Conservation (phyloP, 805 yeast genomes). For the Sugiyamaella qingdaonensis region DNA sequence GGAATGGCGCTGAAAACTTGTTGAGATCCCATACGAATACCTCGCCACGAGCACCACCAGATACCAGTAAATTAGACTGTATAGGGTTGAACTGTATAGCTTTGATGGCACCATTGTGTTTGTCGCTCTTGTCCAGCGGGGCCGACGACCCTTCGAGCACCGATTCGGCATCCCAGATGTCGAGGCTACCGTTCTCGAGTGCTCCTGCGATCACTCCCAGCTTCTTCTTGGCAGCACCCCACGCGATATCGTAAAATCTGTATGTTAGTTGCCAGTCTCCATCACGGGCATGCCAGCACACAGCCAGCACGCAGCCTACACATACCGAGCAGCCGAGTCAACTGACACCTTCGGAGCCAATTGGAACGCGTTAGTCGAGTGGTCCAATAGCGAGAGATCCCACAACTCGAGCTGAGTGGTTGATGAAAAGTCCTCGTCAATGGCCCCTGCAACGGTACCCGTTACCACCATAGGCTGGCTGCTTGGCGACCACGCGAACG, state of each 20-base stretch:
- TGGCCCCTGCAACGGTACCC: constrained; percentile 95
- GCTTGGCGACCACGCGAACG: constrained; percentile 91
- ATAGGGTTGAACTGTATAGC: constrained; percentile 73
- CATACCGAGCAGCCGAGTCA: constrained; percentile 47
- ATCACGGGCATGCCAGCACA: constrained; percentile 11
- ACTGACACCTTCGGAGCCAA: constrained; percentile 42
- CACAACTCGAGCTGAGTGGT: constrained; percentile 75
- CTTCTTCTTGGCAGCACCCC: constrained; percentile 60
- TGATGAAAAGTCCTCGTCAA: constrained; percentile 81
- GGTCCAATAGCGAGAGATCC: constrained; percentile 47
- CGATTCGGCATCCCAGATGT: constrained; percentile 66
- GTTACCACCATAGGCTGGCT: constrained; percentile 72
- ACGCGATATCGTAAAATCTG: constrained; percentile 71
- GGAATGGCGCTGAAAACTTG: constrained; percentile 43
- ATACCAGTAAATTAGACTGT: constrained; percentile 66
- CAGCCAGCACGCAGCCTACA: constrained; percentile 1
- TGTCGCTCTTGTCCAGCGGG: constrained; percentile 48
- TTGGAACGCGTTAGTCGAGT: constrained; percentile 28
- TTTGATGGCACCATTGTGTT: constrained; percentile 68
- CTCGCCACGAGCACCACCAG: constrained; percentile 89
- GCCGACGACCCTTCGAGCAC: constrained; percentile 43
- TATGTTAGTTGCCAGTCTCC: background rate
- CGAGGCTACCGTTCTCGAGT: constrained; percentile 73
- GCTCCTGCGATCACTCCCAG: constrained; percentile 77
- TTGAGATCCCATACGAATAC: constrained; percentile 85